Evolutionary conservation across 2,329 filamentous ascomycete species (phyloP).

Genomic region (Epichloe baconii): DNA sequence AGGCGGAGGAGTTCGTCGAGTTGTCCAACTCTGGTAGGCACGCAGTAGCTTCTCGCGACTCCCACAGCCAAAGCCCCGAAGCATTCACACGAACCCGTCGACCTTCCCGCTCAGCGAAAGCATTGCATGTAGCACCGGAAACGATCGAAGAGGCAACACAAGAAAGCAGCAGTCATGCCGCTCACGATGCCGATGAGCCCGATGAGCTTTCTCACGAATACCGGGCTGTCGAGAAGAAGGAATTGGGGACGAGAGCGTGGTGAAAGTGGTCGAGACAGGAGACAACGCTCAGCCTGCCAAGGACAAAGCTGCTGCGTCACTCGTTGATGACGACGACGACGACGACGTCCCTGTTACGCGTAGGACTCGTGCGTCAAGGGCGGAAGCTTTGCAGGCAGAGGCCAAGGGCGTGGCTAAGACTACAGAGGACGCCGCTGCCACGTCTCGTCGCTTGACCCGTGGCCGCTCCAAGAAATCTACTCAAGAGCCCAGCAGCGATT

Average conservation of each 20-base stretch:
- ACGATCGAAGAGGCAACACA: constrained; percentile 40
- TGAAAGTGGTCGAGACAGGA: constrained; percentile 11
- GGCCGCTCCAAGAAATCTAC: constrained; percentile 30
- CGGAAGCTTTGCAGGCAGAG: constrained; percentile 19
- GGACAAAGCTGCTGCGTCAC: constrained; percentile 13
- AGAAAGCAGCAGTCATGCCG: constrained; percentile 30
- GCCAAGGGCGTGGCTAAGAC: constrained; percentile 14
- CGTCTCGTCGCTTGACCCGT: constrained; percentile 33
- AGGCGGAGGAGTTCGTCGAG: constrained; percentile 42
- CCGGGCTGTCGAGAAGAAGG: constrained; percentile 15
- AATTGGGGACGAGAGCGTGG: constrained; percentile 18
- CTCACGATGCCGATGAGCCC: constrained; percentile 21
- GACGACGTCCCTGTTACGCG: constrained; percentile 36
- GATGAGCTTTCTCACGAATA: constrained; percentile 25
- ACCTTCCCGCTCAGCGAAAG: constrained; percentile 37
- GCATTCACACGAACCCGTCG: constrained; percentile 27
- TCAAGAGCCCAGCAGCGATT: constrained; percentile 46
- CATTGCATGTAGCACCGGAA: constrained; percentile 33
- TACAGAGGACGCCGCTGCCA: constrained; percentile 18
- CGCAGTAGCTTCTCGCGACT: constrained; percentile 33
- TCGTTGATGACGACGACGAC: constrained; percentile 17
- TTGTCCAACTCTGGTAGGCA: constrained; percentile 50
- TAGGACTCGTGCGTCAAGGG: constrained; percentile 28
- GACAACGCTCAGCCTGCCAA: constrained; percentile 14
- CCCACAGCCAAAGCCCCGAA: constrained; percentile 45